Percentiles rank a stretch among this genome's conserved stretches.
Conservation (phyloP, 495 filamentous ascomycete genomes). For the Sordaria brevicollis region DNA sequence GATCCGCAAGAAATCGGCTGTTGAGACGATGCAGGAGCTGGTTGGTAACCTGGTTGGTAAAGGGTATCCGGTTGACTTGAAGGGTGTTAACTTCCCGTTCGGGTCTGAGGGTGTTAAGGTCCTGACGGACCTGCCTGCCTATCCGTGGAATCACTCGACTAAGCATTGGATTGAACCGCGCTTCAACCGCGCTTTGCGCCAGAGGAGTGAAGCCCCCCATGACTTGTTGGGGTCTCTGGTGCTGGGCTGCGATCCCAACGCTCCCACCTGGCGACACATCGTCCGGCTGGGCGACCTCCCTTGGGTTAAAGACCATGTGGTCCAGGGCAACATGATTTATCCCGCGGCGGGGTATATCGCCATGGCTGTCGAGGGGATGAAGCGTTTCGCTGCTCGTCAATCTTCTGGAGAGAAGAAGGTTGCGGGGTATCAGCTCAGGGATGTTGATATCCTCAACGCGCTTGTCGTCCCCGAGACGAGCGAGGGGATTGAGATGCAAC, state of each 20-base stretch:
- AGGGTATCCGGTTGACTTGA: conserved; percentile 33
- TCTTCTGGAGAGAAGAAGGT: neutral
- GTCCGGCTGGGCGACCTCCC: conserved; percentile 31
- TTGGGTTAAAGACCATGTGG: conserved; percentile 38
- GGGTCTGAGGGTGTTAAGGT: conserved; percentile 21
- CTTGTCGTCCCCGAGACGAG: conserved; percentile 31
- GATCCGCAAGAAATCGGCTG: conserved; percentile 21
- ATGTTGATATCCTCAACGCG: conserved; percentile 31
- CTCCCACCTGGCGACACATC: conserved; percentile 33
- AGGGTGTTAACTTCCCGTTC: conserved; percentile 22
- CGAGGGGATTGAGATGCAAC: conserved; percentile 27
- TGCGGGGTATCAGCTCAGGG: conserved; percentile 25
- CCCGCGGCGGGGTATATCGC: conserved; percentile 43
- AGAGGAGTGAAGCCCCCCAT: conserved; percentile 22
- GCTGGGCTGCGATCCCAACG: conserved; percentile 17
- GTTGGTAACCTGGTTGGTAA: conserved; percentile 19
- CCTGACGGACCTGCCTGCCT: conserved; percentile 27
- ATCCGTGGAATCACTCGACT: conserved; percentile 36
- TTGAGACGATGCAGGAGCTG: conserved; percentile 20
- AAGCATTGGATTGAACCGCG: conserved; percentile 36
- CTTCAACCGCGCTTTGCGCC: conserved; percentile 29
- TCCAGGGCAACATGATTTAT: conserved; percentile 34
- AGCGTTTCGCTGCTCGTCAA: conserved; percentile 4
- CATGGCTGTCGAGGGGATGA: conserved; percentile 40
- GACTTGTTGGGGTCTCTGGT: conserved; percentile 39